Conservation (phyloP, 495 filamentous ascomycete genomes). For the Collariella sp. region DNA sequence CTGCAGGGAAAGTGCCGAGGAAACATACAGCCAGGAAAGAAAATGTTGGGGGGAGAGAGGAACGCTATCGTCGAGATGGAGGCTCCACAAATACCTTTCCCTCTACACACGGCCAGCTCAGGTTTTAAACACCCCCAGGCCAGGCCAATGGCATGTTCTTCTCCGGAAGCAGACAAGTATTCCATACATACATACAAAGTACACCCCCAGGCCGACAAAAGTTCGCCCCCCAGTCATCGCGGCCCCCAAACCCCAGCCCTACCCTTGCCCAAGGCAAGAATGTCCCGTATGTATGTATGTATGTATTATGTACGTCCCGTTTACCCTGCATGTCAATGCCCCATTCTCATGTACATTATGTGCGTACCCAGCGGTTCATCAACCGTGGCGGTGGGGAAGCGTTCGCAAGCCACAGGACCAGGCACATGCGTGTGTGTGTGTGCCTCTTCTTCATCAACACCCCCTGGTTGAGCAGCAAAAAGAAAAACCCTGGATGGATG, state of each 20-base stretch:
- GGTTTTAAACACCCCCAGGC: background rate
- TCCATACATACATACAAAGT: background rate
- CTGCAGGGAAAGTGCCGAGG: constrained; percentile 8
- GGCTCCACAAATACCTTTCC: background rate
- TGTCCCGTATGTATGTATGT: too few relatives aligned
- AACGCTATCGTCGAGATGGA: constrained; percentile 1
- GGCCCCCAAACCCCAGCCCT: too few relatives aligned
- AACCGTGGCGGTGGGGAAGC: background rate
- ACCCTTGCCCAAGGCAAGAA: too few relatives aligned
- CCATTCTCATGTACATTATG: too few relatives aligned
- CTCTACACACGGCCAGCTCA: constrained; percentile 6
- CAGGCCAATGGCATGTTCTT: constrained; percentile 15
- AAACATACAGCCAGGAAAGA: background rate
- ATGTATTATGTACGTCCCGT: too few relatives aligned
- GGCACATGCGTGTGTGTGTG: background rate
- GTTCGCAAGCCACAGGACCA: background rate
- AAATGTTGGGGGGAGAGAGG: constrained; percentile 1
- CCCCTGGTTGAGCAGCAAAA: too few relatives aligned
- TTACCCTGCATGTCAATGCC: too few relatives aligned
- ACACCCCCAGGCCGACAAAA: too few relatives aligned
- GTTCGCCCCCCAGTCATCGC: constrained; percentile 5
- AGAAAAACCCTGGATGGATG: constrained; percentile 25
- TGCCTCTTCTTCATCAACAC: too few relatives aligned
- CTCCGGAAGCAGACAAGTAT: background rate
- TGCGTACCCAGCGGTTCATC: background rate